phyloP scores from a whole-genome alignment of 163 green algal genomes.

The Prototheca wickerhamii region DNA sequence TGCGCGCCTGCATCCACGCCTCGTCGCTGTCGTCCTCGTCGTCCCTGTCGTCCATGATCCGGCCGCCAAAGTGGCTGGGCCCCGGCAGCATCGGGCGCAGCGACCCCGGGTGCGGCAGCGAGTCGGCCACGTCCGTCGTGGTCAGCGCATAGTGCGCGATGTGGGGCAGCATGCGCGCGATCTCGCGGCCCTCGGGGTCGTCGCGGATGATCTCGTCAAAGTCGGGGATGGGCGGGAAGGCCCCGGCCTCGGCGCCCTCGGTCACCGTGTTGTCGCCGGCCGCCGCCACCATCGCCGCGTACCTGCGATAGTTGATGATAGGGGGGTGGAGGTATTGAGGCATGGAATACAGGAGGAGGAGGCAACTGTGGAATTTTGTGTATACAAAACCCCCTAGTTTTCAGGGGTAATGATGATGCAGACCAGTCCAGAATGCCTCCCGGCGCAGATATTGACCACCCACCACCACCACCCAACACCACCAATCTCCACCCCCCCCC shows the following conservation, averaged over 20 bases:
- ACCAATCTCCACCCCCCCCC: too few relatives aligned
- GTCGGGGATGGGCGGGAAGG: constrained; percentile 13
- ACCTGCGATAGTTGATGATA: constrained; percentile 9
- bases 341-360: background rate
- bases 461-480: too few relatives aligned
- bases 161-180: background rate
- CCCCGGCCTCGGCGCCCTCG: background rate
- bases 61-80: constrained; percentile 13
- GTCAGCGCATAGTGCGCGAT: constrained; percentile 14
- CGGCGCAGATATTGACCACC: too few relatives aligned
- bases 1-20: constrained; percentile 2
- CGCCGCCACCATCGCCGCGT: constrained; percentile 16
- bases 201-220: background rate
- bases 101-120: constrained; percentile 21
- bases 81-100: constrained; percentile 27
- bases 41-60: background rate
- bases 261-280: constrained; percentile 2
- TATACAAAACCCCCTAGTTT: background rate
- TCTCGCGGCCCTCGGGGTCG: background rate
- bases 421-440: too few relatives aligned
- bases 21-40: background rate
- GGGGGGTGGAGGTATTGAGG: too few relatives aligned
- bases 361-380: background rate
- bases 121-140: constrained; percentile 22
- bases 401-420: background rate